Base-by-base conservation (phyloP, 2,329 filamentous ascomycete species). In the Fusarium secorum region DNA sequence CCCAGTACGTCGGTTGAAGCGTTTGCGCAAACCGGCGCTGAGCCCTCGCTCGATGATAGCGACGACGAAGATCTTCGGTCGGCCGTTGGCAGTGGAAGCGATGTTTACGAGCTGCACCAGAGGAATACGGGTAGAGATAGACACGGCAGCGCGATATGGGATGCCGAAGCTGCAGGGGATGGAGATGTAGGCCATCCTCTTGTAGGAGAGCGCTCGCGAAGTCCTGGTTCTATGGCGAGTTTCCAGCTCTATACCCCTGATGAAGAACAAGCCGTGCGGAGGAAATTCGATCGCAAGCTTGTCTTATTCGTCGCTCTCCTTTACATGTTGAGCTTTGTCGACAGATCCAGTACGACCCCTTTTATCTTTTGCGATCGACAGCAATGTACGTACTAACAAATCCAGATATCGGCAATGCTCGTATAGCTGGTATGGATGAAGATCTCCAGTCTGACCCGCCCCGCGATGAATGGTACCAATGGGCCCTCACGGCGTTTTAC, bases 251-350 rank as follows among this genome's bases (percentile, higher is more conserved):
- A 86, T 64, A 86, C 86, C 6, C 81, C 83, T 1, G 90, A 94
- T 58, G 94, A 98, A 79, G 94, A 97, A 77, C 82, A 79, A 26
- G 83, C 85, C 7, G 90, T 97, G 13, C 85, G 94, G 60, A 85
- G 85, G 76, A 94, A 93, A 81, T 89, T 97, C 73, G 94, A 97
- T 79, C 85, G 88, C 60, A 88, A 87, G 70, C 85, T 98, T 57
- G 93, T 97, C 10, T 79, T 93, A 2, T 97, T 97, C 78, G 86
- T 97, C 70, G 92, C 93, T 15, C 79, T 95, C 64, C 85, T 97
- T 17, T 98, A 96, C 78, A 87, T 97, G 85, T 84, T 97, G 68
- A 92, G 90, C 69, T 97, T 97, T 78, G 81, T 97, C 71, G 94
- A 97, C 79, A 87, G 94, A 72, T 95, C 93, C 22, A 97, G 93